Evolutionary conservation across 2,329 filamentous ascomycete genomes (phyloP).

Genomic region (Penicillium sp.): DNA sequence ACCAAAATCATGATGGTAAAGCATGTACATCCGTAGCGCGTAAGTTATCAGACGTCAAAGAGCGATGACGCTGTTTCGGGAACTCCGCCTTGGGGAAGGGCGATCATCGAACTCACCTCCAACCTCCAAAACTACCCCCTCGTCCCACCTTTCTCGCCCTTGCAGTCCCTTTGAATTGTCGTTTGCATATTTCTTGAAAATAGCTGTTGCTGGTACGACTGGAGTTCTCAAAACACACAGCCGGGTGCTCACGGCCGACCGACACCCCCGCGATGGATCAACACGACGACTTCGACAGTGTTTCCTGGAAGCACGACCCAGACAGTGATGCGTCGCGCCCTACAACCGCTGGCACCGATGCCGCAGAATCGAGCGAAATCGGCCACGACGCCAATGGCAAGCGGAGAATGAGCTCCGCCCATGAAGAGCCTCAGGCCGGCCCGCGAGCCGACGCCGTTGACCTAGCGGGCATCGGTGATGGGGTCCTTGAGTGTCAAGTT

Average conservation of each 20-base stretch:
- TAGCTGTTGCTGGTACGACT: not conserved
- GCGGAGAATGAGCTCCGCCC: constrained; percentile 48
- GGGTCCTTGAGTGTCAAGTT: constrained; percentile 81
- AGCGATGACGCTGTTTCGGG: constrained; percentile 24
- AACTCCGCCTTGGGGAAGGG: constrained; percentile 27
- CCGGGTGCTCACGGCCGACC: constrained; percentile 19
- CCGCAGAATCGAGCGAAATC: constrained; percentile 35
- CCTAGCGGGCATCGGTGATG: constrained; percentile 66
- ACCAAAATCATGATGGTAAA: not conserved
- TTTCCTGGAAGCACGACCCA: constrained; percentile 71
- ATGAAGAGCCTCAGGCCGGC: constrained; percentile 51
- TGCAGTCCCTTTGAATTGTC: not conserved
- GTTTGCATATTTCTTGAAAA: not conserved
- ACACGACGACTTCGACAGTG: constrained; percentile 75
- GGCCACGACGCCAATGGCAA: constrained; percentile 50
- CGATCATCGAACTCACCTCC: constrained; percentile 25
- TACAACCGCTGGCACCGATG: constrained; percentile 44
- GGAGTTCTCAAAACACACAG: constrained; percentile 13
- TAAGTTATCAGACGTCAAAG: constrained; percentile 1
- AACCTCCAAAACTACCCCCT: constrained; percentile 17
- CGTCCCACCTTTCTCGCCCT: constrained; percentile 8
- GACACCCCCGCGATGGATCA: constrained; percentile 43
- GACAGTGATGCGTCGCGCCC: constrained; percentile 50
- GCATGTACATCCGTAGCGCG: not conserved
- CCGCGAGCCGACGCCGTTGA: constrained; percentile 57